Evolutionary conservation across 495 filamentous ascomycete species (phyloP).

Genomic region (Lasiosphaeria miniovina): DNA sequence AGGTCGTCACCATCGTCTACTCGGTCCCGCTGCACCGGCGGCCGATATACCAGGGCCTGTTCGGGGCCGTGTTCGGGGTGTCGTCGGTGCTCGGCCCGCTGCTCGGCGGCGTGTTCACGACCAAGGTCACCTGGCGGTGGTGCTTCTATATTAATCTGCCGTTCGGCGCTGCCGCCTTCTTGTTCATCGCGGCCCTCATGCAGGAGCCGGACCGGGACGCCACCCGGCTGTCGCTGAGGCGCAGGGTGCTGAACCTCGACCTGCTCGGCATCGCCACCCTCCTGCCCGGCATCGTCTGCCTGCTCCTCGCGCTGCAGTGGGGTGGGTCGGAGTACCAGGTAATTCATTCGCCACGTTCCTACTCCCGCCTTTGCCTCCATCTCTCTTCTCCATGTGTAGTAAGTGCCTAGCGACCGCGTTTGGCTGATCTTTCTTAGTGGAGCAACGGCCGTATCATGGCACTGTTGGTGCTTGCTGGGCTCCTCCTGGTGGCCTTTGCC

Average conservation of each 20-base stretch:
- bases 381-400: neutral
- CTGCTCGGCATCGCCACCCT: constrained; percentile 58
- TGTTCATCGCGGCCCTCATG: constrained; percentile 55
- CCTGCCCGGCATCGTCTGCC: constrained; percentile 64
- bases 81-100: constrained; percentile 67
- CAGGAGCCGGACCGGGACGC: constrained; percentile 42
- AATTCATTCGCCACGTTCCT: constrained; percentile 27
- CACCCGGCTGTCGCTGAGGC: constrained; percentile 37
- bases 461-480: constrained; percentile 41
- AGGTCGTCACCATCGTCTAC: constrained; percentile 43
- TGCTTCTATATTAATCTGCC: constrained; percentile 76
- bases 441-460: constrained; percentile 37
- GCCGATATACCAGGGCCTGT: constrained; percentile 40
- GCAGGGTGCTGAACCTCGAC: constrained; percentile 59
- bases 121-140: constrained; percentile 68
- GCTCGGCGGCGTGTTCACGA: constrained; percentile 51
- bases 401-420: neutral
- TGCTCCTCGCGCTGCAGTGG: constrained; percentile 77
- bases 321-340: constrained; percentile 60
- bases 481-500: constrained; percentile 45
- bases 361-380: neutral
- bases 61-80: constrained; percentile 57
- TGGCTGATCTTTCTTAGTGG: constrained; percentile 52
- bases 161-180: constrained; percentile 60
- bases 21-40: constrained; percentile 46